Evolutionary conservation across 495 filamentous ascomycete species (phyloP).

Genomic region (Cetradonia linearis): DNA sequence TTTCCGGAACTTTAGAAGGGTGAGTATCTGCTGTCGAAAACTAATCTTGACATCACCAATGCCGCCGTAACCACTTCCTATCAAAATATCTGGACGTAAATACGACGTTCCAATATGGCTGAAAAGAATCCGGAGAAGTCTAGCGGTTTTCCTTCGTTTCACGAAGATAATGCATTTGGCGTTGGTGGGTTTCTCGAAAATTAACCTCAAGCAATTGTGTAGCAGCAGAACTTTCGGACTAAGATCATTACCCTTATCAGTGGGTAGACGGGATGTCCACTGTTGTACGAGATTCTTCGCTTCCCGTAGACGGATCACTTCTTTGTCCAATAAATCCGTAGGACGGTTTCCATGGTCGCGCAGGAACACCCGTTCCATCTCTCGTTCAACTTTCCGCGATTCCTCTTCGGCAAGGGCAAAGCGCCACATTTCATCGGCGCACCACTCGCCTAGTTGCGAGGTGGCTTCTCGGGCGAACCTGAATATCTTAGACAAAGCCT

Average conservation of each 20-base stretch:
- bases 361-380: slow-evolving; percentile 38
- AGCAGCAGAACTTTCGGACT: slow-evolving; percentile 68
- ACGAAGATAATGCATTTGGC: slow-evolving; percentile 87
- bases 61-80: slow-evolving; percentile 45
- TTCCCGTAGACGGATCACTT: slow-evolving; percentile 47
- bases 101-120: slow-evolving; percentile 44
- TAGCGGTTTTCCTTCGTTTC: slow-evolving; percentile 64
- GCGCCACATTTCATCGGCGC: slow-evolving; percentile 71
- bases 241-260: slow-evolving; percentile 34
- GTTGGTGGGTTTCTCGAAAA: slow-evolving; percentile 46
- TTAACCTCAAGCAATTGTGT: slow-evolving; percentile 41
- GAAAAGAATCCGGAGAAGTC: slow-evolving; percentile 57
- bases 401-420: slow-evolving; percentile 60
- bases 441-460: slow-evolving; percentile 73
- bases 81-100: slow-evolving; percentile 55
- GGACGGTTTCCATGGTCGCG: slow-evolving; percentile 24
- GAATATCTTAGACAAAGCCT: slow-evolving; percentile 49
- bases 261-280: slow-evolving; percentile 35
- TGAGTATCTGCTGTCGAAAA: slow-evolving; percentile 64
- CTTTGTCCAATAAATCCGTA: slow-evolving; percentile 37
- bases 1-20: slow-evolving; percentile 64
- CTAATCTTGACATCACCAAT: slow-evolving; percentile 49
- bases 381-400: slow-evolving; percentile 46
- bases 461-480: slow-evolving; percentile 45
- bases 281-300: slow-evolving; percentile 47